Conservation (phyloP, 2,329 filamentous ascomycete species). For the Phoma sp. region DNA sequence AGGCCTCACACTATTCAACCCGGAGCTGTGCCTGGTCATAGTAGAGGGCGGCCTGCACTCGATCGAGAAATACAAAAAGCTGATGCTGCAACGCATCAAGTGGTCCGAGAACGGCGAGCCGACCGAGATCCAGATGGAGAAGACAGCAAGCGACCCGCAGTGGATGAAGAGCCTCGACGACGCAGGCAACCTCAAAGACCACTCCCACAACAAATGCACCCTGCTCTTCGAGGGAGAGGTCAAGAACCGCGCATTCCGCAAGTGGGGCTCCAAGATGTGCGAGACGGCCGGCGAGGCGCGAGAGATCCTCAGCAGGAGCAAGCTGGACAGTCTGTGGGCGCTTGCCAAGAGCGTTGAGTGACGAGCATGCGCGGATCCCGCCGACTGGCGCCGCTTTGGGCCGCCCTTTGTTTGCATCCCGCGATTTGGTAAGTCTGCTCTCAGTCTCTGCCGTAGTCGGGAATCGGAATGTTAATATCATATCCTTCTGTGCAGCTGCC, state of each 20-base stretch:
- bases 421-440: no score
- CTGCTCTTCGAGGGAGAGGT: constrained; percentile 91
- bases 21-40: constrained; percentile 84
- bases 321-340: constrained; percentile 96
- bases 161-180: constrained; percentile 85
- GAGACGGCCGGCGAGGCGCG: constrained; percentile 90
- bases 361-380: no score
- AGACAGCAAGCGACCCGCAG: constrained; percentile 65
- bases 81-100: constrained; percentile 92
- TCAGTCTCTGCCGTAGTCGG: no score
- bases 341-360: constrained; percentile 70
- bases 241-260: constrained; percentile 79
- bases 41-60: constrained; percentile 89
- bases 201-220: constrained; percentile 79
- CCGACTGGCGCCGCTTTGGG: no score
- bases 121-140: constrained; percentile 61
- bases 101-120: constrained; percentile 90
- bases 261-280: constrained; percentile 86
- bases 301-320: constrained; percentile 76
- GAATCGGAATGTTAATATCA: no score
- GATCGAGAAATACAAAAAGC: constrained; percentile 84
- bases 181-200: constrained; percentile 77
- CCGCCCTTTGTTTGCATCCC: no score
- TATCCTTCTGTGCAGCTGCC: no score
- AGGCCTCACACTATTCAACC: constrained; percentile 90